Conservation (phyloP, 164 flowering plant species). For the Chimonanthus praecox region DNA sequence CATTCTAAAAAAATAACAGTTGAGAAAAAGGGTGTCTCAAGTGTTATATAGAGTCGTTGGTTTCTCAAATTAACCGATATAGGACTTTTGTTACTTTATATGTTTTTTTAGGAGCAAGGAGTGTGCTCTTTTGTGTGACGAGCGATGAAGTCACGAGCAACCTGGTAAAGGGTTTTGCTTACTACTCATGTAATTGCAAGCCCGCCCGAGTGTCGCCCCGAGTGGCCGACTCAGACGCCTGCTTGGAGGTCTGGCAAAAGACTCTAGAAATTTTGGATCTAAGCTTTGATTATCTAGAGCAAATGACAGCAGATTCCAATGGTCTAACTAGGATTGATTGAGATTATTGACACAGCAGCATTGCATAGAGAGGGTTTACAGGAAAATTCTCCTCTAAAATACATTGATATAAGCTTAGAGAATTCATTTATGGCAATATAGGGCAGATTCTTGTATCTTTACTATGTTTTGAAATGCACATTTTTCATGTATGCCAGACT, state of each 20-base stretch:
- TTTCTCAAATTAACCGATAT: no score
- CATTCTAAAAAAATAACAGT: no score
- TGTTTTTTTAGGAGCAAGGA: conserved; percentile 18
- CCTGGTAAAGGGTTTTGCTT: conserved; percentile 21
- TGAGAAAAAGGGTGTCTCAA: no score
- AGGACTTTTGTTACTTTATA: no score
- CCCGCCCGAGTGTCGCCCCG: conserved; percentile 18
- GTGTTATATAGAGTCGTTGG: no score
- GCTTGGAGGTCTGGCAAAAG: conserved; percentile 19
- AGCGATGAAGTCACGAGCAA: conserved; percentile 1
- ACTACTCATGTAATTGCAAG: conserved; percentile 24
- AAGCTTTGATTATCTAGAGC: conserved; percentile 5
- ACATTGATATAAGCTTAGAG: background rate
- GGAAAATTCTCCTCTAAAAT: background rate
- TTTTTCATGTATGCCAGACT: background rate
- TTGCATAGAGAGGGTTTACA: background rate
- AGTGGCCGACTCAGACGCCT: conserved; percentile 14
- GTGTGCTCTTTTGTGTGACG: conserved; percentile 23
- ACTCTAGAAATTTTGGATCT: conserved; percentile 16
- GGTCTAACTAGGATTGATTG: background rate
- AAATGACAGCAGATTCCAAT: background rate
- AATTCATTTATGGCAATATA: background rate
- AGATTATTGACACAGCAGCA: background rate
- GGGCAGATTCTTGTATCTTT: background rate
- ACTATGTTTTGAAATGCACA: background rate